Conservation (phyloP, 2,329 filamentous ascomycete genomes). For the Colletotrichum salicis region DNA sequence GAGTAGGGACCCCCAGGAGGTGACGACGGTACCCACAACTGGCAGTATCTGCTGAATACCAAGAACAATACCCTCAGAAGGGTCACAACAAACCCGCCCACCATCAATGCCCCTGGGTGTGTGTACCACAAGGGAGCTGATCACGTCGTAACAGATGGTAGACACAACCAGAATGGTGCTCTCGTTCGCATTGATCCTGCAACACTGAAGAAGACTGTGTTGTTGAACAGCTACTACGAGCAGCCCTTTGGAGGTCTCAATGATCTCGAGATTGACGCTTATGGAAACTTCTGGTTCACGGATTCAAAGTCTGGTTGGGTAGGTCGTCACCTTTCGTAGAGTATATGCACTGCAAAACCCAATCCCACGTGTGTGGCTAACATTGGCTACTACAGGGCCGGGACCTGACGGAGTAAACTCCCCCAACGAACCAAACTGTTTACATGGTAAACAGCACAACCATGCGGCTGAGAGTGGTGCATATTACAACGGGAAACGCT, state of each 20-base stretch:
- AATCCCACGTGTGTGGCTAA: background rate
- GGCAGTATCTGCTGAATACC: conserved; percentile 18
- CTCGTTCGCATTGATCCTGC: background rate
- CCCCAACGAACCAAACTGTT: conserved; percentile 1
- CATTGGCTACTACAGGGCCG: background rate
- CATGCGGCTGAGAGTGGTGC: conserved; percentile 10
- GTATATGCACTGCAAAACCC: background rate
- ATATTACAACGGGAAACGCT: conserved; percentile 9
- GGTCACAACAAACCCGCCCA: conserved; percentile 1
- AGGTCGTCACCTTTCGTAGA: too few relatives aligned
- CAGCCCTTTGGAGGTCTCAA: conserved; percentile 12
- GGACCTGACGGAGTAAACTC: background rate
- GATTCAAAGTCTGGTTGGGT: conserved; percentile 10
- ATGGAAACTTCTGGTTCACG: conserved; percentile 12
- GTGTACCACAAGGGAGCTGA: conserved; percentile 3
- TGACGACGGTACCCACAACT: conserved; percentile 3
- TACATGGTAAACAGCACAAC: conserved; percentile 14
- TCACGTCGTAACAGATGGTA: conserved; percentile 13
- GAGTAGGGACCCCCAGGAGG: conserved; percentile 21
- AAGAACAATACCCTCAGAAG: conserved; percentile 6
- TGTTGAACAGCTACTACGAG: conserved; percentile 16
- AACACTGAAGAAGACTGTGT: background rate
- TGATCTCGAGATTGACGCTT: conserved; percentile 11
- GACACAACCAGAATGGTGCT: background rate
- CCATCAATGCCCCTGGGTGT: background rate